Evolutionary conservation across 1,139 yeast genomes (phyloP), one percentile per base, ranked within the genome.

Genomic region (Barnettozyma hawaiiensis): DNA sequence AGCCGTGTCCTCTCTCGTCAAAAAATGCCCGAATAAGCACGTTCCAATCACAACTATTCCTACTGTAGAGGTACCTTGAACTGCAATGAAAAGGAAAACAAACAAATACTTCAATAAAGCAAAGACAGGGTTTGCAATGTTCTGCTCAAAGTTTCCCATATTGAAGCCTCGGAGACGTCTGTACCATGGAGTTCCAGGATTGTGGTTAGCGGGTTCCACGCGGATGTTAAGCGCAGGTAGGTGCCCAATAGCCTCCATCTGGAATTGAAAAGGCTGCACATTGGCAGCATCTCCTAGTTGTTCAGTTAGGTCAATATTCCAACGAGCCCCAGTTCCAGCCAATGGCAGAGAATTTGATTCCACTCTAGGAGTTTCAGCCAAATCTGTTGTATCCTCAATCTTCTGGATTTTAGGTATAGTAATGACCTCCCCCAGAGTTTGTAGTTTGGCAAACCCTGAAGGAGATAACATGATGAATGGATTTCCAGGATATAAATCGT

Each of bases 391-490:
- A n/a, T 26, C 29, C 11, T 26, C 29, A 26, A 26, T 14, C 29
- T 26, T 14, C 29, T 26, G 16, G 16, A n/a, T 26, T 26, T 16
- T 26, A 14, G 29, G 29, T n/a, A 26, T 26, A 31, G 21, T 26
- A 31, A n/a, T 18, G 21, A 18, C 14, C 5, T 16, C 38, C 2
- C 52, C 55, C 5, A 54, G 26, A 6, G 53, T 41, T 29, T 54
- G 45, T 20, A 70, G 47, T 41, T 63, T 64, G 1, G 73, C 65
- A 12, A 60, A 48, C 0, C 76, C 78, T 1, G 71, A 47, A 1
- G 67, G 66, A 41, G 62, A 70, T 15, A 73, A 44, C 51, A 72
- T 58, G 5, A 71, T 40, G 47, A 72, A 73, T 0, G 75, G 74
- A 16, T 52, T 56, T 28, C 61, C 61, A 3, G 57, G 55, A 3